Percentiles rank a stretch among this genome's conserved stretches.
Conservation (phyloP, 148 eudicot species). For the Rhododendron molle region DNA sequence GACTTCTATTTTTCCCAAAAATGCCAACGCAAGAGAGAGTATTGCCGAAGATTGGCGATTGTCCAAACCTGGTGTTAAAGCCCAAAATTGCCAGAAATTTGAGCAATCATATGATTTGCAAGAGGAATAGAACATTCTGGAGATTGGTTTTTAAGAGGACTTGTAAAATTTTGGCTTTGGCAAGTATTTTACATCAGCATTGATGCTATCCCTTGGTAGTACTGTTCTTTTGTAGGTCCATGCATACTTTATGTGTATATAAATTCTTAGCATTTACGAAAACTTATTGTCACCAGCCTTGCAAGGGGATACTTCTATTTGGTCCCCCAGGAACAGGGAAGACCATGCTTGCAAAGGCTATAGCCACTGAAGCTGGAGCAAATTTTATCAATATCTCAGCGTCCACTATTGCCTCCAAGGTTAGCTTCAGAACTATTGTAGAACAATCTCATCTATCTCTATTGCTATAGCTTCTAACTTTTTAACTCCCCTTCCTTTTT, state of each 20-base stretch:
- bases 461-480: background rate
- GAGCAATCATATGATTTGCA: background rate
- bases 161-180: background rate
- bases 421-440: background rate
- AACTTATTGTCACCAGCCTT: conserved; percentile 56
- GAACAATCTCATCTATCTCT: background rate
- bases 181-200: background rate
- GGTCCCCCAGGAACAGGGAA: conserved; percentile 99
- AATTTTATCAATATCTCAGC: conserved; percentile 93
- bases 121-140: background rate
- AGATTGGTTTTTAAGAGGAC: background rate
- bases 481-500: background rate
- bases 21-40: background rate
- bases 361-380: conserved; percentile 98
- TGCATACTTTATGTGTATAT: background rate
- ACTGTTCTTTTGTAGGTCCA: background rate
- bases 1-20: background rate
- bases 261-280: background rate
- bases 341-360: conserved; percentile 99
- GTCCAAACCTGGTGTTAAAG: background rate
- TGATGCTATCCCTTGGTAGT: background rate
- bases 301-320: conserved; percentile 91
- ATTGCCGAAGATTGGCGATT: background rate
- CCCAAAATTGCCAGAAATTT: background rate
- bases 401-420: conserved; percentile 97